Evolutionary conservation across 2,329 filamentous ascomycete genomes (phyloP).

Genomic region (Ceratocystiopsis sp.): DNA sequence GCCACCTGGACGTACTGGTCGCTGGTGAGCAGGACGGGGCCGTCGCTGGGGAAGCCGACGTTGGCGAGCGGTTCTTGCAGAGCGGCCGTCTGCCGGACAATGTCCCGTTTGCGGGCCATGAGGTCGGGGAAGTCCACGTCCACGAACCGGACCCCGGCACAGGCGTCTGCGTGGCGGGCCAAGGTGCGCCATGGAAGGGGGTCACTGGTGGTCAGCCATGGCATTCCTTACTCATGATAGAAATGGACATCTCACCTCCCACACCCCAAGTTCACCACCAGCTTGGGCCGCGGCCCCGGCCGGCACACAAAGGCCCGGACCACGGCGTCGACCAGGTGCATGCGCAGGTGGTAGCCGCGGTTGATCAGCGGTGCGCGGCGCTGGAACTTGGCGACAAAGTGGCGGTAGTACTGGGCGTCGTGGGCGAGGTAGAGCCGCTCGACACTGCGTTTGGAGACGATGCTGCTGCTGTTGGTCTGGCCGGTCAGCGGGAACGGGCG

Average conservation of each 20-base stretch:
- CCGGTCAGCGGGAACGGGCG: too few relatives aligned
- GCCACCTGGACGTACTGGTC: conserved; percentile 62
- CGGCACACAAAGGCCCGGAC: conserved; percentile 53
- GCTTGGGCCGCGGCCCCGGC: conserved; percentile 39
- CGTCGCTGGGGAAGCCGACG: conserved; percentile 17
- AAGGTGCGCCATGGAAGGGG: conserved; percentile 75
- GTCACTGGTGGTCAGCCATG: conserved; percentile 40
- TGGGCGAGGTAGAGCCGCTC: conserved; percentile 66
- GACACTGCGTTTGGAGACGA: conserved; percentile 85
- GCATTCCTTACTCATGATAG: too few relatives aligned
- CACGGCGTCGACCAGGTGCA: conserved; percentile 63
- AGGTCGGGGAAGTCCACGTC: conserved; percentile 77
- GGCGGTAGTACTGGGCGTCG: conserved; percentile 69
- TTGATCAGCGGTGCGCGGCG: conserved; percentile 79
- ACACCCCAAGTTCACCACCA: conserved; percentile 73
- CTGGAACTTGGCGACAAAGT: conserved; percentile 74
- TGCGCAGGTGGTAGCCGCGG: conserved; percentile 71
- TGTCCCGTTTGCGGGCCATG: conserved; percentile 54
- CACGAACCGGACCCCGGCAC: conserved; percentile 48
- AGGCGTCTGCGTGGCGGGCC: conserved; percentile 42
- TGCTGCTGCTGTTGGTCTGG: conserved; percentile 79
- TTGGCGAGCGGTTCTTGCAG: conserved; percentile 35
- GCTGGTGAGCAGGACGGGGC: conserved; percentile 42
- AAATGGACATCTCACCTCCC: conserved; percentile 54
- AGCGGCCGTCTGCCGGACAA: conserved; percentile 46